Base-by-base conservation (phyloP, 2,329 filamentous ascomycete species). In the Colletotrichum scovillei region DNA sequence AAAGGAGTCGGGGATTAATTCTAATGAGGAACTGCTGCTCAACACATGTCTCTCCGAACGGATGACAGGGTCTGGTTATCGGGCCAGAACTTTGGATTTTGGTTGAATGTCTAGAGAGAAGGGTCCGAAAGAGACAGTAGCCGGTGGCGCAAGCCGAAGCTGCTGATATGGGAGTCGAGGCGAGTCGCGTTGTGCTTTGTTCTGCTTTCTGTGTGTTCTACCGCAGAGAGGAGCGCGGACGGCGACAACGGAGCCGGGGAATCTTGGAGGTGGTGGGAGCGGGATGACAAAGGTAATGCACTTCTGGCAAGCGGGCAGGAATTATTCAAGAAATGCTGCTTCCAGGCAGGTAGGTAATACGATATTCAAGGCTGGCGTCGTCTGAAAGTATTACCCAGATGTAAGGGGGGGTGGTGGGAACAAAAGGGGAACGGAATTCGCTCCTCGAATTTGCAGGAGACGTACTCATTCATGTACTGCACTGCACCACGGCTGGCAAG, bases 1-100 rank as follows among this genome's bases (percentile, higher is more conserved):
- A 92, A 92, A 92, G 91, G 90, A 92, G 90, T 87, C 81, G 80
- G 74, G 78, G 42, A 49, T 49, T 49, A 49, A 49, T 79, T 79
- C 64, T 72, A 69, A 71, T 63, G 63, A 64, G 63, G 72, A 66
- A 67, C 67, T 49, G 42, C 63, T 74, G 69, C 72, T 69, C 73
- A 69, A 75, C 69, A 74, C 71, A 73, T 73, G 38, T 66, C 71
- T 73, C 42, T 69, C 22, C 24, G 42, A 24, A 60, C 42, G 49
- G 38, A 56, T 26, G 63, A 70, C 42, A 57, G 28, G 55, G 9
- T 65, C 55, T 62, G 46, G 7, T 63, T 57, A 72, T 74, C 73
- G 74, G 66, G 74, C 76, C 73, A 75, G 74, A 72, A 76, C 59
- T 76, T 81, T 80, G 81, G 83, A 84, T 71, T 76, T 78, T 76